These are phyloP conservation scores for Annulohypoxylon stygium DNA, from an alignment of 495 filamentous ascomycete species.

Conservation along the genomic window DNA sequence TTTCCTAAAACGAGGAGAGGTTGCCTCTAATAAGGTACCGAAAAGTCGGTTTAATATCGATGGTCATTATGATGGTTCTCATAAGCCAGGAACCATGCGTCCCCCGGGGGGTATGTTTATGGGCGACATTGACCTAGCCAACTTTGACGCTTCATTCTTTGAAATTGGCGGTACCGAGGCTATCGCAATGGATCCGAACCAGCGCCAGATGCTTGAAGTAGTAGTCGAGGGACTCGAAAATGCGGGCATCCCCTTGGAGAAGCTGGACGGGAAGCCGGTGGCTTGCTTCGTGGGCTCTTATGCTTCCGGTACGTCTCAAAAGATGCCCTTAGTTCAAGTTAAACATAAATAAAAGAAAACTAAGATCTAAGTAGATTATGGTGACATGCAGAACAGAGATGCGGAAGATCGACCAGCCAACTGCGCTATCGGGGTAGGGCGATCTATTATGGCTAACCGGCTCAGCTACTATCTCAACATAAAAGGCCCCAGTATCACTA, in stretches of 20 bases:
- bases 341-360: too few species aligned
- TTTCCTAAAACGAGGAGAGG: conserved; percentile 66
- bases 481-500: not conserved
- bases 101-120: conserved; percentile 44
- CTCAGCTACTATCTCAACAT: not conserved
- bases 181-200: conserved; percentile 82
- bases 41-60: conserved; percentile 68
- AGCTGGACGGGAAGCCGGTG: conserved; percentile 74
- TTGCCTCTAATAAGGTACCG: conserved; percentile 66
- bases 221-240: conserved; percentile 85
- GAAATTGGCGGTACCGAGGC: conserved; percentile 77
- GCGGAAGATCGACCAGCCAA: not conserved
- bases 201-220: conserved; percentile 79
- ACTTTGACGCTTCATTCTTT: conserved; percentile 86
- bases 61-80: conserved; percentile 66
- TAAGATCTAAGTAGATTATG: not conserved
- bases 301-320: not conserved
- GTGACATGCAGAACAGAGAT: not conserved
- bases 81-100: conserved; percentile 76
- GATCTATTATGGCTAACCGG: not conserved
- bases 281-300: not conserved
- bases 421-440: not conserved
- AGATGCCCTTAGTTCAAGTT: too few species aligned
- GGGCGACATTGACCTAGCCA: conserved; percentile 64
- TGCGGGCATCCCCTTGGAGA: conserved; percentile 71